A percentile compares a stretch with the other conserved stretches of the same genome.
These are phyloP conservation scores for Fusarium paranaense DNA, from an alignment of 2,329 filamentous ascomycete genomes.

Conservation along the genomic window DNA sequence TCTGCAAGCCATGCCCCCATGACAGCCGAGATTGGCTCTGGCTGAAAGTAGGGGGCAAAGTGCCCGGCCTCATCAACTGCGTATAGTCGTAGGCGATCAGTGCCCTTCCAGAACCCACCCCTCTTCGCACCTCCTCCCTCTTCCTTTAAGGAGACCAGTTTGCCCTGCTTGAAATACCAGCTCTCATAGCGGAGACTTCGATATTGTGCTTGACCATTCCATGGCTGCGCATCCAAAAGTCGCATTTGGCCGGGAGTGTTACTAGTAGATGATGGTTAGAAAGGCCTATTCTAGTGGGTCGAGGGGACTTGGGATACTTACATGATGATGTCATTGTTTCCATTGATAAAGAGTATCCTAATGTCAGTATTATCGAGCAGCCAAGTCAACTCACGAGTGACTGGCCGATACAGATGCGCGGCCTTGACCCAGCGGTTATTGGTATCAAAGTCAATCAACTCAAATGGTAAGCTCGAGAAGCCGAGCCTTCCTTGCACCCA, in stretches of 20 bases:
- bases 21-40: not conserved
- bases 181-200: not conserved
- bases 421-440: constrained; percentile 21
- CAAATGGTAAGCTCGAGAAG: not conserved
- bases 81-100: constrained; percentile 14
- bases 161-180: constrained; percentile 21
- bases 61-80: constrained; percentile 29
- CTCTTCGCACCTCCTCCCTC: not conserved
- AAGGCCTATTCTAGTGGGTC: too few species aligned
- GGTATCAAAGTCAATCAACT: constrained; percentile 17
- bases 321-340: not conserved
- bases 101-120: constrained; percentile 28
- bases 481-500: constrained; percentile 32
- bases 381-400: not conserved
- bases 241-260: not conserved
- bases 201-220: not conserved
- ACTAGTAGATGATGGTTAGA: not conserved
- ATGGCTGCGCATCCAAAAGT: not conserved
- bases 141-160: not conserved
- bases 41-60: not conserved
- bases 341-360: not conserved
- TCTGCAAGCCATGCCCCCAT: not conserved
- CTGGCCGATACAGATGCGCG: constrained; percentile 11
- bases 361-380: not conserved
- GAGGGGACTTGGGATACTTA: not conserved